Evolutionary conservation across 2,329 filamentous ascomycete species (phyloP), one percentile per base, ranked within the genome.

Genomic region (Ceratocystis lukuohia): DNA sequence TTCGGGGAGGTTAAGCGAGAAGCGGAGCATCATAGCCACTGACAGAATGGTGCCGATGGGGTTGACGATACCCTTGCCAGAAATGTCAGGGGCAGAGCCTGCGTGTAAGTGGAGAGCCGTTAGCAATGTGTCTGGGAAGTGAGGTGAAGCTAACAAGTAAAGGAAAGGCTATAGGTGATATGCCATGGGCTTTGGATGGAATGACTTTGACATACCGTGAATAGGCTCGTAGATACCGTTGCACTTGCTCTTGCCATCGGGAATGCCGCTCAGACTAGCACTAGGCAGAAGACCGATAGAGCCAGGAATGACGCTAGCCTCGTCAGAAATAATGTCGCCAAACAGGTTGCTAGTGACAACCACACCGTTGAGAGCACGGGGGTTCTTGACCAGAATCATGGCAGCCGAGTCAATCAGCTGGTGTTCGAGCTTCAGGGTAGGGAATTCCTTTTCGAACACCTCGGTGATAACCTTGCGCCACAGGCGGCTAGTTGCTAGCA

Each of bases 181-280:
- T 53, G 20, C n/a, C n/a, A 25, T 8, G n/a, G 7, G n/a, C n/a
- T 53, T 25, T 20, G 10, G 48, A n/a, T 17, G 5, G 4, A n/a
- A 57, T 30, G 12, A 33, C 22, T 3, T 7, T 33, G 59, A 73
- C 78, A 68, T 80, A 91, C 90, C 92, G 76, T 99, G 93, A 72
- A 99, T 97, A 30, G 93, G 93, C 82, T 97, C 93, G 75, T 96
- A 99, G 73, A 97, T 96, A 71, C 91, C 93, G 75, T 95, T 96
- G 74, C 92, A 90, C 75, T 84, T 87, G 72, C 80, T 83, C 80
- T 91, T 89, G 66, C 89, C 89, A 75, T 95, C 91, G 0, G 93
- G 93, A 68, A 96, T 85, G 50, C 89, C 90, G 70, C 87, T 88
- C 74, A 97, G 79, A 76, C 88, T 94, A 12, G 93, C 93, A 75